These are phyloP conservation scores for Spergularia marina DNA, from an alignment of 148 eudicot species.

Conservation along the genomic window DNA sequence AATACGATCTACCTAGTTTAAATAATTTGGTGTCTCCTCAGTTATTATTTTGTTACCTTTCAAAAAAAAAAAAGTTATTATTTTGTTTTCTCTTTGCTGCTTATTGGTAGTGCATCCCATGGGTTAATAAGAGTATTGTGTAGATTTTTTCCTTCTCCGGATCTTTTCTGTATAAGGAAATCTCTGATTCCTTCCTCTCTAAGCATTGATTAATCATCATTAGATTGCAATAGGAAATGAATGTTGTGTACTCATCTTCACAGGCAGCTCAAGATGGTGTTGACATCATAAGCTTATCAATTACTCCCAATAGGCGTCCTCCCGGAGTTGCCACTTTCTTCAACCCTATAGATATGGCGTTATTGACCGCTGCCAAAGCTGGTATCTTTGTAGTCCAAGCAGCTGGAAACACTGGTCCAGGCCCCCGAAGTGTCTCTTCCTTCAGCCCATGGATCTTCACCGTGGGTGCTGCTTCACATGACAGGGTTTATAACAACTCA, in stretches of 20 bases:
- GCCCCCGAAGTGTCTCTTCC: slow-evolving; percentile 86
- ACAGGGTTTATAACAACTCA: slow-evolving; percentile 77
- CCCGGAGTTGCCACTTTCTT: slow-evolving; percentile 96
- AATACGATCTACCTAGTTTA: too few relatives aligned
- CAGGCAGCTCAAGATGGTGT: slow-evolving; percentile 99
- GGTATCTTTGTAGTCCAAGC: slow-evolving; percentile 98
- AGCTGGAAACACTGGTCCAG: slow-evolving; percentile 98
- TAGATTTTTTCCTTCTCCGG: neutral
- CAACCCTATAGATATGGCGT: slow-evolving; percentile 98
- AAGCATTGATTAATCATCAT: neutral
- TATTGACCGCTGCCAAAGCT: slow-evolving; percentile 77
- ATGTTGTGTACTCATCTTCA: slow-evolving; percentile 15
- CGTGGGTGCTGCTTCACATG: slow-evolving; percentile 96
- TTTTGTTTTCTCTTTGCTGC: slow-evolving; percentile 5
- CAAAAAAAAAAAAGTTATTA: too few relatives aligned
- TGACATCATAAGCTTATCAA: slow-evolving; percentile 91
- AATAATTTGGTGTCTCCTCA: neutral
- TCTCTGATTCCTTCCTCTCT: neutral
- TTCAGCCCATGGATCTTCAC: slow-evolving; percentile 99
- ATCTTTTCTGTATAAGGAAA: neutral
- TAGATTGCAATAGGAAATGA: neutral
- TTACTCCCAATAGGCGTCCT: slow-evolving; percentile 98
- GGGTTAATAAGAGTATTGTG: neutral
- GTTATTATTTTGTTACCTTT: neutral
- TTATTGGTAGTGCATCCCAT: neutral